A percentile compares a stretch with the other conserved stretches of the same genome.
Conservation (phyloP, 352 stramenopile genomes). For the Globisporangium splendens region DNA sequence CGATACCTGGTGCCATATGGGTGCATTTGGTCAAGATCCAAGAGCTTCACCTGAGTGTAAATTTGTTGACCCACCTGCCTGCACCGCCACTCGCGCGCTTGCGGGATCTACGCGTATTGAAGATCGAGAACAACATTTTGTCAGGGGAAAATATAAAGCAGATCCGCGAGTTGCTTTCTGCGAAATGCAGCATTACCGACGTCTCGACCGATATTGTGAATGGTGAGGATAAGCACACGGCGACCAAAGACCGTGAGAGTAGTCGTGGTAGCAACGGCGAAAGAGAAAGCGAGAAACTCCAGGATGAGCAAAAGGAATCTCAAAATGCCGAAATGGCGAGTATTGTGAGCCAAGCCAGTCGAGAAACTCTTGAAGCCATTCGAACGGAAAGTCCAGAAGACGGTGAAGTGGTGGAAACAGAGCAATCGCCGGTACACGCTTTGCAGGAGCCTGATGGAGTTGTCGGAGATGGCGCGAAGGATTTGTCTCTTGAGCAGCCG, state of each 20-base stretch:
- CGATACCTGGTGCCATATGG: constrained; percentile 21
- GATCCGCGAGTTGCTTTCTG: constrained; percentile 3
- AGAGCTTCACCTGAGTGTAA: constrained; percentile 33
- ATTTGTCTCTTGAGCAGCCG: background rate
- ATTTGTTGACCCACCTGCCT: constrained; percentile 10
- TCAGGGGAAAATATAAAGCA: constrained; percentile 14
- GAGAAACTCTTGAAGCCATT: background rate
- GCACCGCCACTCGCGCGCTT: constrained; percentile 9
- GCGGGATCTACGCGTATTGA: constrained; percentile 8
- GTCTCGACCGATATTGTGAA: no score
- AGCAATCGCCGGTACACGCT: background rate
- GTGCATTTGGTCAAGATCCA: constrained; percentile 25
- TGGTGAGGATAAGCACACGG: no score
- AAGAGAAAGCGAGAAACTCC: background rate
- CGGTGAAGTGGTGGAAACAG: background rate
- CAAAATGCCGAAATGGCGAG: background rate
- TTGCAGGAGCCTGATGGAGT: background rate
- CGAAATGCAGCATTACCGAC: background rate
- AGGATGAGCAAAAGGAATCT: background rate
- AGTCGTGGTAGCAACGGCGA: background rate
- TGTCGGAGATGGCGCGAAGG: background rate
- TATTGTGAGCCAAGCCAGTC: background rate
- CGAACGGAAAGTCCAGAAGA: background rate
- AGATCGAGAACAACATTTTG: constrained; percentile 31
- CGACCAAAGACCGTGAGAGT: no score